Conservation (phyloP, 1,284 basidiomycete genomes). For the Neolentinus lepideus region DNA sequence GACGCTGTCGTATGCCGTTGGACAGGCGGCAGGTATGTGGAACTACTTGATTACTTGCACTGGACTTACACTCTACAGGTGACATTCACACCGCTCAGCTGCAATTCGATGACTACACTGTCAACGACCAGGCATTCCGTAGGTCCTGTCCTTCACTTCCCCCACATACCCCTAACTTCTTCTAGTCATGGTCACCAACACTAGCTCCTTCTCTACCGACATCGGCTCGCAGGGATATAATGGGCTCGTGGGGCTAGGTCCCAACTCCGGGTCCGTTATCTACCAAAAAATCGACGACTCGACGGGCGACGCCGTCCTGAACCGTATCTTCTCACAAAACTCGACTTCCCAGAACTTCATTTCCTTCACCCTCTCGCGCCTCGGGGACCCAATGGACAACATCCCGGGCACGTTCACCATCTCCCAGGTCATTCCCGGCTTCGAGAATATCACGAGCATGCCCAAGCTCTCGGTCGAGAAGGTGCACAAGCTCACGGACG, state of each 20-base stretch:
- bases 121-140: slow-evolving; percentile 67
- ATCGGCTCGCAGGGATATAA: slow-evolving; percentile 56
- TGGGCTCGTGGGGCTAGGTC: slow-evolving; percentile 69
- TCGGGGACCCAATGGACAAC: slow-evolving; percentile 35
- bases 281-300: slow-evolving; percentile 43
- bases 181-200: slow-evolving; percentile 57
- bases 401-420: slow-evolving; percentile 52
- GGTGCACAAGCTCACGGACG: slow-evolving; percentile 43
- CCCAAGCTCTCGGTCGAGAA: slow-evolving; percentile 62
- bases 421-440: slow-evolving; percentile 45
- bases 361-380: slow-evolving; percentile 59
- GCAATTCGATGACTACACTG: slow-evolving; percentile 46
- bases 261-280: slow-evolving; percentile 63
- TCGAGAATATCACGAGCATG: slow-evolving; percentile 52
- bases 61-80: slow-evolving; percentile 29
- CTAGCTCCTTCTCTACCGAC: slow-evolving; percentile 58
- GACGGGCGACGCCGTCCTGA: slow-evolving; percentile 48
- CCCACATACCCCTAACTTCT: slow-evolving; percentile 2
- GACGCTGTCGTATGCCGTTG: slow-evolving; percentile 61
- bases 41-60: not conserved
- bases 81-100: slow-evolving; percentile 50
- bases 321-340: slow-evolving; percentile 53
- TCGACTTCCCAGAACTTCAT: slow-evolving; percentile 54
- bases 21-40: slow-evolving; percentile 48
- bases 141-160: slow-evolving; percentile 20